Evolutionary conservation across 2,329 filamentous ascomycete genomes (phyloP).

Genomic region (Aspergillus arachidicola): DNA sequence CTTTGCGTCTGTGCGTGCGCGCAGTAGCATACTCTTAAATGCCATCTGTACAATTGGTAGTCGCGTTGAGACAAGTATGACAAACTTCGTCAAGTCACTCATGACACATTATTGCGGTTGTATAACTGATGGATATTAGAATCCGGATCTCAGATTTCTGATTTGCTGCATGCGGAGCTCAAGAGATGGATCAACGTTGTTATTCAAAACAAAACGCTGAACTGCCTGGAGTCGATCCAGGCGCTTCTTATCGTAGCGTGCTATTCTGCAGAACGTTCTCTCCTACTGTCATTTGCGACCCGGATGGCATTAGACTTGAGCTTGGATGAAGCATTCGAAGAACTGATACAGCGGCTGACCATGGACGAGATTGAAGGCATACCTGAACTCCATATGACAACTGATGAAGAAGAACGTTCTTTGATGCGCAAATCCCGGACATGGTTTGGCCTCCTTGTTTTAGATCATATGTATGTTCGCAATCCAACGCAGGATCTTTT

Average conservation of each 20-base stretch:
- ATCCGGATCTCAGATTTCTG: constrained; percentile 33
- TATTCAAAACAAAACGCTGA: constrained; percentile 42
- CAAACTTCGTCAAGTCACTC: background rate
- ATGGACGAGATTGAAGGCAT: constrained; percentile 25
- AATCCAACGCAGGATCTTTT: too few species aligned
- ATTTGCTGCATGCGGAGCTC: constrained; percentile 49
- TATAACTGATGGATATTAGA: constrained; percentile 12
- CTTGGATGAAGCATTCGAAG: constrained; percentile 48
- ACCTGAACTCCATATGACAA: constrained; percentile 15
- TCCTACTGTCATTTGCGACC: constrained; percentile 54
- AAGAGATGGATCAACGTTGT: constrained; percentile 51
- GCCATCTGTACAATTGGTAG: constrained; percentile 57
- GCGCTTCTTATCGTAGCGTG: constrained; percentile 56
- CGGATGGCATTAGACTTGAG: constrained; percentile 55
- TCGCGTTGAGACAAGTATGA: constrained; percentile 41
- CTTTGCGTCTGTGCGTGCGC: constrained; percentile 47
- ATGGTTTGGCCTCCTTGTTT: constrained; percentile 57
- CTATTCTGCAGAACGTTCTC: constrained; percentile 55
- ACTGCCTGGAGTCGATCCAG: constrained; percentile 54
- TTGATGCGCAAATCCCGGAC: constrained; percentile 50
- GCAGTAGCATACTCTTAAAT: constrained; percentile 56
- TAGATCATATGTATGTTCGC: constrained; percentile 50
- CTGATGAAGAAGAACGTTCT: constrained; percentile 29
- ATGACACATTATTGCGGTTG: background rate
- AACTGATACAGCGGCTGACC: constrained; percentile 36